phyloP scores from a whole-genome alignment of 805 yeast genomes.

The Peterozyma toletana region DNA sequence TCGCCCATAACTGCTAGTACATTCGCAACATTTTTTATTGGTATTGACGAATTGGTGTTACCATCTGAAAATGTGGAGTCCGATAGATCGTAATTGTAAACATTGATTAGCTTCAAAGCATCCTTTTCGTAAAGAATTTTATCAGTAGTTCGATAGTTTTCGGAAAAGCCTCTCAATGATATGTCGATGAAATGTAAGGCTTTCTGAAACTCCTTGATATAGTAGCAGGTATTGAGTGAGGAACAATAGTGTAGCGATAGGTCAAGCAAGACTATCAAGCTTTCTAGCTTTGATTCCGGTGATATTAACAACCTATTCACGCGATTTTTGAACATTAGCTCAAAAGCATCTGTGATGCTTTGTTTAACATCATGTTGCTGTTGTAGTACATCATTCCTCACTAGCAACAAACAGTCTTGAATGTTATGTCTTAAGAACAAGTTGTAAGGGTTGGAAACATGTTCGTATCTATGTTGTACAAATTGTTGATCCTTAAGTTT shows the following conservation, averaged over 20 bases:
- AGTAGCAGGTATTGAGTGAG: background rate
- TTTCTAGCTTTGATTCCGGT: background rate
- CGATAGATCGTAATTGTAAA: background rate
- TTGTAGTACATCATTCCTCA: background rate
- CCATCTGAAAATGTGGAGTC: background rate
- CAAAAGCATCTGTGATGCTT: background rate
- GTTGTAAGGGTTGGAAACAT: background rate
- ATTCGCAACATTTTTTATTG: background rate
- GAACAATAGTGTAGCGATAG: background rate
- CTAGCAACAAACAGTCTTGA: background rate
- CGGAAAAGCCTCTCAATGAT: too few species aligned
- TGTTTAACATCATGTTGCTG: background rate
- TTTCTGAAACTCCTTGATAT: too few species aligned
- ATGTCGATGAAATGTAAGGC: too few species aligned
- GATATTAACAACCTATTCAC: background rate
- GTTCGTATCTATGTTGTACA: conserved; percentile 1
- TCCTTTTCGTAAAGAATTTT: background rate
- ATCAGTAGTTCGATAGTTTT: too few species aligned
- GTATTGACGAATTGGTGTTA: background rate
- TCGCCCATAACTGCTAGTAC: background rate
- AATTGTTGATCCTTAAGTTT: conserved; percentile 4
- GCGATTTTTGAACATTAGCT: background rate
- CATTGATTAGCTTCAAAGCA: background rate
- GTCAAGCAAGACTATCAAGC: background rate
- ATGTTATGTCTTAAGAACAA: background rate